Base-by-base conservation (phyloP, 495 filamentous ascomycete genomes). In the Xylaria bambusicola region DNA sequence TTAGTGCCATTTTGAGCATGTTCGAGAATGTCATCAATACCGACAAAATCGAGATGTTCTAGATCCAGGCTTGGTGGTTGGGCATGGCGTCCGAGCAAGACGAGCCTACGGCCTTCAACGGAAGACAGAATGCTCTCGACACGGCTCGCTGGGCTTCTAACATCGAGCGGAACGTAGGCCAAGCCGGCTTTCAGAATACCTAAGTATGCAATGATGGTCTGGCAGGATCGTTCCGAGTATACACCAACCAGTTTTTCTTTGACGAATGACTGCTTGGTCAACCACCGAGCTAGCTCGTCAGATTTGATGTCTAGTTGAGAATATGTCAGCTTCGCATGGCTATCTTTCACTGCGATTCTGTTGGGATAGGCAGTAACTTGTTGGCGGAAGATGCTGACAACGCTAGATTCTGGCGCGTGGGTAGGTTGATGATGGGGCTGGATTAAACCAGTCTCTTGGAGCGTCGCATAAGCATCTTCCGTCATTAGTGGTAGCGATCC, bases 171-270 rank as follows among this genome's bases (percentile, higher is more conserved):
- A 7, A 61, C 42, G 23, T 61, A 61, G 20, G 58, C 58, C 2
- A 61, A 18, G 9, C 21, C 29, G n/a, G 58, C 58, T 27, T 61
- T 61, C 42, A 61, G 38, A 23, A 61, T 42, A 38, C 58, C 58
- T 23, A 61, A 12, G 50, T 56, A 56, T 9, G 58, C 58, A 50
- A 51, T n/a, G 15, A 59, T 24, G n/a, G 56, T 40, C 26, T 59
- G 44, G 29, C 56, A 59, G 21, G 21, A 21, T 24, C 56, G 42
- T 6, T 38, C 17, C n/a, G 45, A n/a, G 8, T 47, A 51, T 12
- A 59, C 45, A 6, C 44, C 56, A 1, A 59, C 45, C 26, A 59
- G n/a, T 17, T 17, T 35, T 21, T 59, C 56, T 35, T 38, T 3
- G n/a, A 35, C 15, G 23, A 59, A 36, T 17, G 17, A 21, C 9